Percentiles rank a stretch among this genome's conserved stretches.
Evolutionary conservation across 495 filamentous ascomycete genomes (phyloP).

Genomic region (Talaromyces thailandensis): DNA sequence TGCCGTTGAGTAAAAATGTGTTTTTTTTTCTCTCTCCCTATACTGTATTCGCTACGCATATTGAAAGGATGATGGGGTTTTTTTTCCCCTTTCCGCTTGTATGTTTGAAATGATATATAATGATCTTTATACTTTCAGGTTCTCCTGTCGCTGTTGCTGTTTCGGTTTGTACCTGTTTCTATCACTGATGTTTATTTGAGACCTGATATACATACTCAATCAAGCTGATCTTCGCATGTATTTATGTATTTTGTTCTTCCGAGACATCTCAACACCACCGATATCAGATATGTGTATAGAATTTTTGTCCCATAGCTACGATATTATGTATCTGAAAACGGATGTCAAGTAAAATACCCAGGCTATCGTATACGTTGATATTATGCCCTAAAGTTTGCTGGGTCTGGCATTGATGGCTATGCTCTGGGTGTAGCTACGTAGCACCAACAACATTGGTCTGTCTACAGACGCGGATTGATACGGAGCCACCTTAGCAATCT

Average conservation of each 20-base stretch:
- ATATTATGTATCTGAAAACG: neutral
- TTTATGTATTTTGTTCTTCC: neutral
- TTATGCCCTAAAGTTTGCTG: neutral
- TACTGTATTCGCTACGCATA: conserved; percentile 2
- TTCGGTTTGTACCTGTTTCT: neutral
- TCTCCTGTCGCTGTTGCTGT: neutral
- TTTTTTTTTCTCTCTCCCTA: too few species aligned
- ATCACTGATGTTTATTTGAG: neutral
- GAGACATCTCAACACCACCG: neutral
- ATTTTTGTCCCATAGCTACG: neutral
- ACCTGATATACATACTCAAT: neutral
- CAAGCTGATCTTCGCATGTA: neutral
- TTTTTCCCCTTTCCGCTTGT: neutral
- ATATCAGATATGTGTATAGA: neutral
- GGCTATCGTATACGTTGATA: neutral
- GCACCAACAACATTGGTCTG: too few species aligned
- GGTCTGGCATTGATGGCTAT: neutral
- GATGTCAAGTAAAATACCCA: neutral
- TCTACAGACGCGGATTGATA: too few species aligned
- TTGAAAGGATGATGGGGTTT: neutral
- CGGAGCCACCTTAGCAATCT: neutral
- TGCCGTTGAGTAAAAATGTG: conserved; percentile 39
- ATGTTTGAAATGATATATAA: neutral
- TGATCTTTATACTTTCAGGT: neutral
- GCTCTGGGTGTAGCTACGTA: neutral